Evolutionary conservation across 371 early-diverging fungal species (phyloP).

Genomic region (Rhizopus delemar): DNA sequence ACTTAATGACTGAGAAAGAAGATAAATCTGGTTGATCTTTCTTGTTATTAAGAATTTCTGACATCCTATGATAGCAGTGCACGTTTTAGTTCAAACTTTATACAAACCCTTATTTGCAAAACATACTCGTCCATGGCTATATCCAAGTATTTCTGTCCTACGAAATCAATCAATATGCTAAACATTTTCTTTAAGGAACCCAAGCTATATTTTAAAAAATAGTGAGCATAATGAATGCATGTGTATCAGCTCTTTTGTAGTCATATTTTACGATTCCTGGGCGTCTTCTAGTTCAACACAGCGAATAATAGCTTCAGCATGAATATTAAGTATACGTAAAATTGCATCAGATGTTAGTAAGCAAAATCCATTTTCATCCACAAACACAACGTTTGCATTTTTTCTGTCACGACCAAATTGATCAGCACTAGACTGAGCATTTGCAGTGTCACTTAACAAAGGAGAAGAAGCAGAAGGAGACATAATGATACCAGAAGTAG

Average conservation of each 20-base stretch:
- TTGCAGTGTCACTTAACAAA: conserved; percentile 14
- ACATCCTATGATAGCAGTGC: conserved; percentile 48
- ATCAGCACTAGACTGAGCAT: conserved; percentile 10
- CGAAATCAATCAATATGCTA: conserved; percentile 68
- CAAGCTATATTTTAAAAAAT: conserved; percentile 20
- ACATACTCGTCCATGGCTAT: conserved; percentile 80
- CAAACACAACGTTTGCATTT: conserved; percentile 28
- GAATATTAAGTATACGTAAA: conserved; percentile 73
- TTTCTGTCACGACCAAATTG: conserved; percentile 17
- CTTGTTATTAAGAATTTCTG: conserved; percentile 72
- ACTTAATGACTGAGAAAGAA: conserved; percentile 68
- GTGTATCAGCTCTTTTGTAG: too few species aligned
- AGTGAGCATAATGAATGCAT: neutral
- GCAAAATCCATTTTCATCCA: conserved; percentile 52
- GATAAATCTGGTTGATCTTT: conserved; percentile 72
- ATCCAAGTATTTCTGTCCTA: conserved; percentile 80
- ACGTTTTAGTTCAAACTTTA: neutral
- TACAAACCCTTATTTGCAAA: neutral
- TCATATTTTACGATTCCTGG: conserved; percentile 57
- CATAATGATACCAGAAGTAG: conserved; percentile 33
- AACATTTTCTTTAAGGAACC: conserved; percentile 59
- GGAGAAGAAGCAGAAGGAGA: conserved; percentile 22
- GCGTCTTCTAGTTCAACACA: conserved; percentile 78
- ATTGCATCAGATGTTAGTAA: conserved; percentile 62
- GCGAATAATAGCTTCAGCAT: conserved; percentile 83